phyloP scores from a whole-genome alignment of 495 filamentous ascomycete genomes.

The Penicillium waksmanii region DNA sequence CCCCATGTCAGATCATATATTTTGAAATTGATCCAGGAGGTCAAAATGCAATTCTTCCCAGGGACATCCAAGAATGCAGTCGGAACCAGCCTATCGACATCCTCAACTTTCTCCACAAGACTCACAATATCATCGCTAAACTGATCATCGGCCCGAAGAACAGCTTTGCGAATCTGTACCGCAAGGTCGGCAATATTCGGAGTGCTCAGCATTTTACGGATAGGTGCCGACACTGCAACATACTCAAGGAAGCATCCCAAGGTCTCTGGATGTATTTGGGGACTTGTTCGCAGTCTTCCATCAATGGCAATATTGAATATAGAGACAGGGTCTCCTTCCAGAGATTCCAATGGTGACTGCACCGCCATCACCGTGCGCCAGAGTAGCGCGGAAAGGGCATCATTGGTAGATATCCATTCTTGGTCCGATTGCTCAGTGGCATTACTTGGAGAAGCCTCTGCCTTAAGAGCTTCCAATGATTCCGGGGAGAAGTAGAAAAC shows the following conservation, averaged over 20 bases:
- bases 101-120: conserved; percentile 25
- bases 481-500: conserved; percentile 37
- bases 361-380: conserved; percentile 45
- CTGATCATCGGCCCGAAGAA: conserved; percentile 30
- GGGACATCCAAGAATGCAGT: conserved; percentile 40
- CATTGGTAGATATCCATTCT: conserved; percentile 42
- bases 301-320: conserved; percentile 41
- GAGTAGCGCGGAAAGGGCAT: conserved; percentile 43
- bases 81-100: conserved; percentile 34
- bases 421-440: conserved; percentile 30
- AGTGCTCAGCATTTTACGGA: conserved; percentile 22
- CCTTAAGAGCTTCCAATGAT: conserved; percentile 33
- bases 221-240: conserved; percentile 18
- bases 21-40: conserved; percentile 36
- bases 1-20: conserved; percentile 42
- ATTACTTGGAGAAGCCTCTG: conserved; percentile 34
- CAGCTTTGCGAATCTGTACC: conserved; percentile 32
- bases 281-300: conserved; percentile 32
- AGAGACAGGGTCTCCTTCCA: conserved; percentile 35
- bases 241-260: conserved; percentile 40
- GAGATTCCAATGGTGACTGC: conserved; percentile 31
- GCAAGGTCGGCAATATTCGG: conserved; percentile 34
- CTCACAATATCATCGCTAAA: conserved; percentile 31
- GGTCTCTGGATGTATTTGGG: conserved; percentile 33
- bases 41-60: conserved; percentile 35